Conservation (phyloP, 1,284 basidiomycete species). For the Trametes polyzona region DNA sequence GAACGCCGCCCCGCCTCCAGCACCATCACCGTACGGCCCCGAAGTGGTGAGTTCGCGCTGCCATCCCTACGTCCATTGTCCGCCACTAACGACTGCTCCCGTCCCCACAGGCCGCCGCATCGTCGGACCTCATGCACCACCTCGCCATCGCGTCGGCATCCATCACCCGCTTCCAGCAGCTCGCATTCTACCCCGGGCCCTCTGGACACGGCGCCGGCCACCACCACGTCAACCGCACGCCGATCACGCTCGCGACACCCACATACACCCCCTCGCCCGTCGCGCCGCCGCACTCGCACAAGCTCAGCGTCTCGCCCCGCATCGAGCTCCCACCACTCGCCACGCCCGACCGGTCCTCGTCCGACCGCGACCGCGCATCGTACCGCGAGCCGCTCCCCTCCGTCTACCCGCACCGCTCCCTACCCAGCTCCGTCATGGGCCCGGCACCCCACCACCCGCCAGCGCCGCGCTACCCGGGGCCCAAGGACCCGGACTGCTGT, state of each 20-base stretch:
- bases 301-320: constrained; percentile 31
- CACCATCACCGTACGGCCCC: constrained; percentile 35
- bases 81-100: constrained; percentile 2
- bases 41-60: constrained; percentile 44
- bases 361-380: constrained; percentile 11
- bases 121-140: constrained; percentile 53
- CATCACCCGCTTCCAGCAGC: constrained; percentile 44
- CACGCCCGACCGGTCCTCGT: constrained; percentile 7
- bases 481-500: constrained; percentile 41
- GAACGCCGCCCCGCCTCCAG: constrained; percentile 14
- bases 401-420: constrained; percentile 24
- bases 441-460: constrained; percentile 32
- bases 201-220: constrained; percentile 20
- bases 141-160: constrained; percentile 50
- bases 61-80: neutral
- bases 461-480: constrained; percentile 8
- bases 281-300: constrained; percentile 31
- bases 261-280: constrained; percentile 30
- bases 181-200: constrained; percentile 33
- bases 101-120: constrained; percentile 47
- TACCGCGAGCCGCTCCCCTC: constrained; percentile 22
- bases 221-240: constrained; percentile 43
- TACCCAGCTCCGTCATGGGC: constrained; percentile 22
- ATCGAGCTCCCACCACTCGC: constrained; percentile 32
- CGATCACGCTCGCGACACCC: constrained; percentile 31